phyloP scores from a whole-genome alignment of 768 basidiomycete genomes.

The Xerocomus brunneocitrinus region DNA sequence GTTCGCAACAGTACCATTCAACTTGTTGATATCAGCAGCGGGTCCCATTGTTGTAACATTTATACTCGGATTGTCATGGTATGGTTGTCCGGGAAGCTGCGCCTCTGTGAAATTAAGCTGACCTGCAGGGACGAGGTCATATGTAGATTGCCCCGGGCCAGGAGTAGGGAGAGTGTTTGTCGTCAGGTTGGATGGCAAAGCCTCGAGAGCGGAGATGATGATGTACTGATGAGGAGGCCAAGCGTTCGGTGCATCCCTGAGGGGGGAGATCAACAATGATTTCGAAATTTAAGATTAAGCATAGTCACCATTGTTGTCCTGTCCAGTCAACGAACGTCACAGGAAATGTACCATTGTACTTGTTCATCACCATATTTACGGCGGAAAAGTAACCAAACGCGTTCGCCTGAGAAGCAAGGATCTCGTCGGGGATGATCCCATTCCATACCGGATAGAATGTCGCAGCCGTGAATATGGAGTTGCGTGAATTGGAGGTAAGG shows the following conservation, averaged over 20 bases:
- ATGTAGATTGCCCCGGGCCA: conserved; percentile 50
- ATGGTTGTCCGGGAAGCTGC: conserved; percentile 64
- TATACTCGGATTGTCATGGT: conserved; percentile 31
- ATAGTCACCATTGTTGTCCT: conserved; percentile 73
- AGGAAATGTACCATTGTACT: conserved; percentile 86
- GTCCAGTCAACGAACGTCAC: conserved; percentile 66
- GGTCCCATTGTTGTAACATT: conserved; percentile 53
- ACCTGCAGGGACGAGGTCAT: conserved; percentile 66
- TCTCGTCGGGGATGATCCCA: conserved; percentile 73
- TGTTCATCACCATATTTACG: conserved; percentile 72
- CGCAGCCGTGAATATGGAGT: conserved; percentile 64
- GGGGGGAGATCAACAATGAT: neutral
- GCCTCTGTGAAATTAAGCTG: conserved; percentile 76
- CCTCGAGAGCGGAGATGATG: conserved; percentile 66
- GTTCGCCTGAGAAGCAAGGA: conserved; percentile 50
- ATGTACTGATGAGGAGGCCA: conserved; percentile 91
- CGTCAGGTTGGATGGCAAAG: conserved; percentile 70
- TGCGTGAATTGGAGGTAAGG: conserved; percentile 59
- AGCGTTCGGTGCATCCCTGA: conserved; percentile 79
- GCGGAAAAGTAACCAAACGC: conserved; percentile 72
- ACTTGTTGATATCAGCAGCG: conserved; percentile 55
- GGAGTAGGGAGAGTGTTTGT: conserved; percentile 51
- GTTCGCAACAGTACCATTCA: conserved; percentile 55
- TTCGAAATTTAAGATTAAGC: neutral
- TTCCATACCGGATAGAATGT: conserved; percentile 86